phyloP scores from a whole-genome alignment of 1,284 basidiomycete species.

The Apiotrichum montevideense region DNA sequence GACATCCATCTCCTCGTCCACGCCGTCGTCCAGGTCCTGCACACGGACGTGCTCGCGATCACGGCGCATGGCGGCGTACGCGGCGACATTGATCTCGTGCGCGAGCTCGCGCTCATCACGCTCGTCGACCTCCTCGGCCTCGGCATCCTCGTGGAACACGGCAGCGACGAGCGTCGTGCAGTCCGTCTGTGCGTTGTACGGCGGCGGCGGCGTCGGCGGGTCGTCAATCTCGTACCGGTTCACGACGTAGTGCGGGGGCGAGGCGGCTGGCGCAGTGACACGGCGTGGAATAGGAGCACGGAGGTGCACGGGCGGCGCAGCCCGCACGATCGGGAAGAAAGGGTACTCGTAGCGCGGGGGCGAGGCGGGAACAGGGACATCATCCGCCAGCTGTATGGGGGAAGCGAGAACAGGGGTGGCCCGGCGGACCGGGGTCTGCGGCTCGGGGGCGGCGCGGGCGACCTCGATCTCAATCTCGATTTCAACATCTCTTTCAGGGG shows the following conservation, averaged over 20 bases:
- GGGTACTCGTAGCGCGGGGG: constrained; percentile 14
- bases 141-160: constrained; percentile 11
- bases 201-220: constrained; percentile 34
- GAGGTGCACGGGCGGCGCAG: neutral
- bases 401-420: neutral
- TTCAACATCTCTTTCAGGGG: no score
- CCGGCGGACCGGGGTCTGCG: no score
- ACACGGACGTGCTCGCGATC: no score
- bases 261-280: neutral
- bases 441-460: no score
- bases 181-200: constrained; percentile 37
- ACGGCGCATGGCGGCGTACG: no score
- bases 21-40: no score
- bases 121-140: no score
- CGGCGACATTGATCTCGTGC: no score
- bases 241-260: neutral
- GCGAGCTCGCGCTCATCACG: no score
- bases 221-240: constrained; percentile 8
- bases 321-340: constrained; percentile 7
- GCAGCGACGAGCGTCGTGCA: constrained; percentile 23
- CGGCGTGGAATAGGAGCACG: no score
- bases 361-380: neutral
- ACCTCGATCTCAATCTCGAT: no score
- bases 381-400: neutral
- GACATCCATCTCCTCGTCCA: no score